phyloP scores from a whole-genome alignment of 345 rosid genomes.

The Leavenworthia alabamica region DNA sequence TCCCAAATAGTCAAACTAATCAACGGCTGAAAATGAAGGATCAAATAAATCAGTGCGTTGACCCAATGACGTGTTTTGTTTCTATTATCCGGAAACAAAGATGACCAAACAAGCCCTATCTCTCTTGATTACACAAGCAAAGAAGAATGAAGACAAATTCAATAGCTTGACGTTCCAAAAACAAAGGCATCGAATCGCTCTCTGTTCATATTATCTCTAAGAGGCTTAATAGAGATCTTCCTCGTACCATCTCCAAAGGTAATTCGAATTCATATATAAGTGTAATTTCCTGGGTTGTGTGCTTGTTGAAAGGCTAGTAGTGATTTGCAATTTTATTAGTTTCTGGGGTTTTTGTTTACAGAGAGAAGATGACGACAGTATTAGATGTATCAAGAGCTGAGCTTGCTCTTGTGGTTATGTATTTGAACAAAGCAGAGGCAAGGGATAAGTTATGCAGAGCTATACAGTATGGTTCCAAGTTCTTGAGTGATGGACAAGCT shows the following conservation, averaged over 20 bases:
- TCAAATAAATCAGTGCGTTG: background rate
- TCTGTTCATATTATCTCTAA: background rate
- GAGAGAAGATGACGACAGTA: conserved; percentile 52
- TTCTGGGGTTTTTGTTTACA: conserved; percentile 3
- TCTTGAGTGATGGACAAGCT: conserved; percentile 75
- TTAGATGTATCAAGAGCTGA: conserved; percentile 87
- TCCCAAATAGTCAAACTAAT: conserved; percentile 11
- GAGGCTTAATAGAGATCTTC: background rate
- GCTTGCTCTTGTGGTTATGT: conserved; percentile 77
- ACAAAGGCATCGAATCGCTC: conserved; percentile 9
- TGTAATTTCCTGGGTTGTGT: background rate
- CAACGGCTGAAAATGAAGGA: conserved; percentile 20
- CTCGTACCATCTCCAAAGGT: conserved; percentile 11
- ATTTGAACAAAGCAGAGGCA: conserved; percentile 95
- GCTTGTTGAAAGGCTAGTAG: background rate
- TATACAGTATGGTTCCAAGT: conserved; percentile 95
- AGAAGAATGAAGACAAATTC: conserved; percentile 12
- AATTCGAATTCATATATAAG: background rate
- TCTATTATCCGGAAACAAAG: conserved; percentile 32
- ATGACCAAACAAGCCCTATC: conserved; percentile 71
- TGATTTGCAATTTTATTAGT: background rate
- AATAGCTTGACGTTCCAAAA: conserved; percentile 6
- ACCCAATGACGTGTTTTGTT: conserved; percentile 33
- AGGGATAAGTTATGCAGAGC: conserved; percentile 99
- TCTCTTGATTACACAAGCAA: background rate